These are phyloP conservation scores for Piloderma croceum DNA, from an alignment of 768 basidiomycete species.

Conservation along the genomic window DNA sequence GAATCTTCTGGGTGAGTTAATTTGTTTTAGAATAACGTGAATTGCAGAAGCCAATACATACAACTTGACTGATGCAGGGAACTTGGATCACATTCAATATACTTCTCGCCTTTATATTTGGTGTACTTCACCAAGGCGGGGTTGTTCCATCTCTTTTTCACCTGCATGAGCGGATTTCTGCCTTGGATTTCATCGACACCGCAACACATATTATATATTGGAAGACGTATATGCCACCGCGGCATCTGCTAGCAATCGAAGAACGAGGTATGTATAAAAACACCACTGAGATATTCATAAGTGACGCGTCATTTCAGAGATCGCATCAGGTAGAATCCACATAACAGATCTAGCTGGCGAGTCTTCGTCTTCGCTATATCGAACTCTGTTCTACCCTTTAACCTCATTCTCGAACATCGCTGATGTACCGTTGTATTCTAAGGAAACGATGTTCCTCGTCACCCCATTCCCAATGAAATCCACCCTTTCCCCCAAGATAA, in stretches of 20 bases:
- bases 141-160: slow-evolving; percentile 34
- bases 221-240: slow-evolving; percentile 38
- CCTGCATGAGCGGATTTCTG: slow-evolving; percentile 22
- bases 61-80: slow-evolving; percentile 14
- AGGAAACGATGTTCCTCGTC: too few species aligned
- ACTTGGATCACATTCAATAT: slow-evolving; percentile 26
- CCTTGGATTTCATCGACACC: background rate
- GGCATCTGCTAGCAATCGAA: slow-evolving; percentile 28
- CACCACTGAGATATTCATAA: background rate
- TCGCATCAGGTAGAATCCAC: slow-evolving; percentile 13
- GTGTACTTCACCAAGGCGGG: slow-evolving; percentile 36
- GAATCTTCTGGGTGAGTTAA: slow-evolving; percentile 28
- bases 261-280: slow-evolving; percentile 13
- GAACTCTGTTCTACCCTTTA: too few species aligned
- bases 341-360: slow-evolving; percentile 29
- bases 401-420: slow-evolving; percentile 26
- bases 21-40: too few species aligned
- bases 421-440: slow-evolving; percentile 12
- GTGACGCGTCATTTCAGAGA: slow-evolving; percentile 17
- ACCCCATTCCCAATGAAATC: slow-evolving; percentile 24
- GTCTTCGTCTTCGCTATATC: slow-evolving; percentile 12
- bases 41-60: too few species aligned
- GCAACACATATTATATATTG: slow-evolving; percentile 25
- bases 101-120: slow-evolving; percentile 27
- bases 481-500: slow-evolving; percentile 12